Evolutionary conservation across 2,329 filamentous ascomycete species (phyloP), one percentile per base, ranked within the genome.

Genomic region (Alternaria postmessia): DNA sequence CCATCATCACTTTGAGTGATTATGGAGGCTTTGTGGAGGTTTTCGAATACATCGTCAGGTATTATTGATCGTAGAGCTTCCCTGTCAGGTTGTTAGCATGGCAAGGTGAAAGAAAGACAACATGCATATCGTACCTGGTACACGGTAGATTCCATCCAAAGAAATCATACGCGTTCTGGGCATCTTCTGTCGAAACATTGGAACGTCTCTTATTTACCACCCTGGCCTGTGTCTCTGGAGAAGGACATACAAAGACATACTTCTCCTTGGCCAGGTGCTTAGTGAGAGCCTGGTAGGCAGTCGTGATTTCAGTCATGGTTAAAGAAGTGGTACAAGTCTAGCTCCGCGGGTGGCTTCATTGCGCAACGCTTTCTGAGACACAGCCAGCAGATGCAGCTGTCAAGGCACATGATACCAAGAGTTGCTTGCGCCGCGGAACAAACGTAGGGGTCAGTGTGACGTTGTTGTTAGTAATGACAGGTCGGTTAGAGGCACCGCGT

Each of bases 141-240:
- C 67, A 66, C 26, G 68, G 47, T 20, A 71, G 20, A 41, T 59
- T 71, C 68, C 68, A 71, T 2, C 68, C 68, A 53, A 69, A 71
- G 53, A 71, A 69, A 49, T 71, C 68, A 4, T 63, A 47, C 39
- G 59, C 59, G 47, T 41, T 68, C 26, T 62, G 60, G 18, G 68
- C 67, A 43, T 67, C 53, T 56, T 57, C 54, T 26, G 59, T 66
- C 1, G 63, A 64, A 16, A 57, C 30, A 49, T 62, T 36, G 1
- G 64, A 61, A 11, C 28, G 59, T 42, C 68, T 54, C 38, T 66
- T 70, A 14, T 59, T 47, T 7, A 70, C 61, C 12, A 70, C 65
- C 46, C 68, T 63, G 0, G 62, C 63, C 47, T 69, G 62, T 2
- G 67, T 66, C 34, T 71, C 68, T 52, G 68, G 67, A 11, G 68